A percentile compares a stretch with the other conserved stretches of the same genome.
Evolutionary conservation across 2,329 filamentous ascomycete genomes (phyloP).

Genomic region (Knufia fluminis): DNA sequence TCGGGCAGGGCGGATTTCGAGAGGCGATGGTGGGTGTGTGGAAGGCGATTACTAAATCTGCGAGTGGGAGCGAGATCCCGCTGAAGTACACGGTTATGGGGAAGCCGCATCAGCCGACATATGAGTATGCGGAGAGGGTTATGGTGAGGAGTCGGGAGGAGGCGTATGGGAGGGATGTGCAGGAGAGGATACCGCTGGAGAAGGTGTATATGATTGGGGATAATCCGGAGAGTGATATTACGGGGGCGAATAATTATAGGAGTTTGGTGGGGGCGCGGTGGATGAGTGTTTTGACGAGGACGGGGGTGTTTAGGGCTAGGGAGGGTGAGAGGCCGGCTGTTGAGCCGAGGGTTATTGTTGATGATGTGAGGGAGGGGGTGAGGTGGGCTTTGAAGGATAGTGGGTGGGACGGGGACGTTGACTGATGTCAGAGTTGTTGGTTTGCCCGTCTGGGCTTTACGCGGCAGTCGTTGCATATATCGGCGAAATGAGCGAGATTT

Average conservation of each 20-base stretch:
- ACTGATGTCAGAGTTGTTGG: no score
- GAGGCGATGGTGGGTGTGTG: conserved; percentile 74
- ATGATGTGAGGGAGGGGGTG: conserved; percentile 69
- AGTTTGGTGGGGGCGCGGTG: conserved; percentile 62
- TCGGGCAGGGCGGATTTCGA: conserved; percentile 87
- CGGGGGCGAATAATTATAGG: conserved; percentile 68
- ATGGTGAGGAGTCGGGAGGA: conserved; percentile 51
- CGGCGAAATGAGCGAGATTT: no score
- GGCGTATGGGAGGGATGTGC: conserved; percentile 32
- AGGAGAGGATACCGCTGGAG: conserved; percentile 41
- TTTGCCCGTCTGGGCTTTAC: no score
- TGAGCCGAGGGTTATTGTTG: conserved; percentile 56
- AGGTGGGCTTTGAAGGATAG: conserved; percentile 60
- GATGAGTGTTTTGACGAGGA: conserved; percentile 41
- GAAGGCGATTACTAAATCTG: conserved; percentile 57
- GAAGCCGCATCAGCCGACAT: conserved; percentile 71
- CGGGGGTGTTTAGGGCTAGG: conserved; percentile 60
- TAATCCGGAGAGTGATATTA: conserved; percentile 82
- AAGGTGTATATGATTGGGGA: conserved; percentile 92
- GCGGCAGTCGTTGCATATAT: no score
- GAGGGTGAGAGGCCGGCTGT: conserved; percentile 48
- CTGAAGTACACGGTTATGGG: conserved; percentile 63
- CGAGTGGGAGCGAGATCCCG: conserved; percentile 26
- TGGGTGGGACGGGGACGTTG: conserved; percentile 26
- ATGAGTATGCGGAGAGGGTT: conserved; percentile 71